A percentile compares a stretch with the other conserved stretches of the same genome.
These are phyloP conservation scores for Zygosaccharomyces sapae DNA, from an alignment of 1,139 yeast genomes.

Conservation along the genomic window DNA sequence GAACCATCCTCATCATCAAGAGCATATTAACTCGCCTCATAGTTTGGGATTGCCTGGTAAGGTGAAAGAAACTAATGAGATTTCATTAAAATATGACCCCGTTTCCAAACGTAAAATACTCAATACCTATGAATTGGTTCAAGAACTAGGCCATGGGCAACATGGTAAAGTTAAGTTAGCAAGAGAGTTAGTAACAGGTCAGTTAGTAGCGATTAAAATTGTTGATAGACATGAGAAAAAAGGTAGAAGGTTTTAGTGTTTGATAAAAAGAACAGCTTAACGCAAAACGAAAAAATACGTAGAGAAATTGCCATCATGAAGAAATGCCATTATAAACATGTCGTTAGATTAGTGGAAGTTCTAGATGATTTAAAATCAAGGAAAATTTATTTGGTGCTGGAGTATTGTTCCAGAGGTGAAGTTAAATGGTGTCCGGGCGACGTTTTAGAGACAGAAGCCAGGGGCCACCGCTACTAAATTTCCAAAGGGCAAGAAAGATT, in stretches of 20 bases:
- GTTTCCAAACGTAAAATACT: conserved; percentile 75
- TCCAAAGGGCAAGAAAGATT: conserved; percentile 62
- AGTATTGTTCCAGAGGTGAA: conserved; percentile 90
- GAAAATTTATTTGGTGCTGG: conserved; percentile 86
- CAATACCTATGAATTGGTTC: conserved; percentile 84
- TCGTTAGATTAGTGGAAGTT: conserved; percentile 82
- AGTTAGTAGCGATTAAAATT: conserved; percentile 86
- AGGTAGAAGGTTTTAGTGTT: conserved; percentile 25
- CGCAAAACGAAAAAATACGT: conserved; percentile 55
- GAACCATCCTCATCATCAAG: conserved; percentile 41
- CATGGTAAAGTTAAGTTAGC: conserved; percentile 97
- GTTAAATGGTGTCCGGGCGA: conserved; percentile 61
- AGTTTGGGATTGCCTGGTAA: conserved; percentile 17
- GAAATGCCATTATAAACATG: conserved; percentile 86
- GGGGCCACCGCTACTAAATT: conserved; percentile 59
- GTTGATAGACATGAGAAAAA: conserved; percentile 65
- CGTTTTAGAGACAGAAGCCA: conserved; percentile 43
- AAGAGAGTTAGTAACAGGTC: conserved; percentile 61
- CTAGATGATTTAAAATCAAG: conserved; percentile 80
- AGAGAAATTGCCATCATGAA: conserved; percentile 96
- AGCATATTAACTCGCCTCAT: conserved; percentile 29
- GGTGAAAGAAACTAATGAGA: conserved; percentile 82
- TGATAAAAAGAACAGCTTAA: conserved; percentile 16
- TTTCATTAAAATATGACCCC: conserved; percentile 85
- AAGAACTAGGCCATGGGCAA: conserved; percentile 91